These are phyloP conservation scores for Hypholoma sublateritium DNA, from an alignment of 768 basidiomycete genomes.

Conservation along the genomic window DNA sequence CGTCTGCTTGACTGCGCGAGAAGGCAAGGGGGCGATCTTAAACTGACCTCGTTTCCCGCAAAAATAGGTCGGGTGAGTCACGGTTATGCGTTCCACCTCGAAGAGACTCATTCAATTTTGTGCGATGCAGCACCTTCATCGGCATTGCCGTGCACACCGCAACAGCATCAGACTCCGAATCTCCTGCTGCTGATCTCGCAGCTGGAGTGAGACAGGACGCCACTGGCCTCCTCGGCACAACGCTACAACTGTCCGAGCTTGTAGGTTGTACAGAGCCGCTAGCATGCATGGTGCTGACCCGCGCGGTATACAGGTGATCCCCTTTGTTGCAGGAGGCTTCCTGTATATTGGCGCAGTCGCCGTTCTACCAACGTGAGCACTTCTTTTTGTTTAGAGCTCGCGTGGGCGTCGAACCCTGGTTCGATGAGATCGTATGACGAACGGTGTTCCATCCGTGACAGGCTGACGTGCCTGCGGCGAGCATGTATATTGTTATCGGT, in stretches of 20 bases:
- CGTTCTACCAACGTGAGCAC: conserved; percentile 81
- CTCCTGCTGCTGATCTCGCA: conserved; percentile 58
- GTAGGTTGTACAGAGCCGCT: conserved; percentile 42
- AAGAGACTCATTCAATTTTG: conserved; percentile 12
- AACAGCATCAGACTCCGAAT: conserved; percentile 47
- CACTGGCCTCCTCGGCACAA: conserved; percentile 80
- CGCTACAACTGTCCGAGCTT: conserved; percentile 74
- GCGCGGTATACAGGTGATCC: conserved; percentile 62
- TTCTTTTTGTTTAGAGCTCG: conserved; percentile 11
- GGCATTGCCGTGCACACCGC: conserved; percentile 83
- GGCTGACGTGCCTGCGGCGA: neutral
- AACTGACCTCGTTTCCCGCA: conserved; percentile 11
- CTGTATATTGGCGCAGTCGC: conserved; percentile 93
- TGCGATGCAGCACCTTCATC: conserved; percentile 69
- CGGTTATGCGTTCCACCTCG: conserved; percentile 12
- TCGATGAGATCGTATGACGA: conserved; percentile 2
- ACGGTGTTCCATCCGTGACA: conserved; percentile 1
- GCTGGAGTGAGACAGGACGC: conserved; percentile 77
- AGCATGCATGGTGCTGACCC: conserved; percentile 17
- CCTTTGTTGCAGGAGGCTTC: conserved; percentile 89
- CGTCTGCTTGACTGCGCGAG: neutral
- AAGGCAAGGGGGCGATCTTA: neutral
- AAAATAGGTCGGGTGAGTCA: conserved; percentile 41
- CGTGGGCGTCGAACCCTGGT: conserved; percentile 10
- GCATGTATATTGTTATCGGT: neutral